Percentiles rank a stretch among this genome's conserved stretches.
Conservation (phyloP, 1,284 basidiomycete species). For the Trichosporon sp. region DNA sequence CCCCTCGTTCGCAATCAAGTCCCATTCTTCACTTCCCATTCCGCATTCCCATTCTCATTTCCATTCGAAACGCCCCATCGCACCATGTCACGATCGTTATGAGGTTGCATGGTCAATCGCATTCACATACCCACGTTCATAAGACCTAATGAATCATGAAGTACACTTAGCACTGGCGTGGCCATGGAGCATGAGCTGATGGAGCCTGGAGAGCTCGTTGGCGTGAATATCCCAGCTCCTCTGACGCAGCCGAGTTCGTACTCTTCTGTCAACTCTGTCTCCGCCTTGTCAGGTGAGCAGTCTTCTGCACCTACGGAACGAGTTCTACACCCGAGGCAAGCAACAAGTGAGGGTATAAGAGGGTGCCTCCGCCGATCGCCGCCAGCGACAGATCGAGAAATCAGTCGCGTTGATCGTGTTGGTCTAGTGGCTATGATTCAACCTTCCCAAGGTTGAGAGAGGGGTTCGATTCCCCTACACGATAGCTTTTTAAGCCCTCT, state of each 20-base stretch:
- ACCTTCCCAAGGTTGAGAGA: slow-evolving; percentile 12
- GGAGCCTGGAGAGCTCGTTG: too few species aligned
- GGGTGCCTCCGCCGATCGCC: neutral
- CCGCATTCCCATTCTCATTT: neutral
- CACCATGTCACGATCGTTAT: slow-evolving; percentile 1
- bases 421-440: slow-evolving; percentile 6
- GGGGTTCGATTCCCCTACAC: slow-evolving; percentile 10
- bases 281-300: too few species aligned
- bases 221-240: too few species aligned
- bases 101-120: slow-evolving; percentile 9
- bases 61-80: neutral
- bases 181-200: neutral
- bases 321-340: too few species aligned
- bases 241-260: too few species aligned
- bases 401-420: neutral
- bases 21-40: neutral
- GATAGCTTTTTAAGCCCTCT: neutral
- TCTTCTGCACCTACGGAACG: too few species aligned
- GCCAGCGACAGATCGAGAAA: neutral
- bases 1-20: neutral
- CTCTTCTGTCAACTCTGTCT: too few species aligned
- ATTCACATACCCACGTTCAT: slow-evolving; percentile 7
- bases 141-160: slow-evolving; percentile 11
- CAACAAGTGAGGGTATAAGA: neutral
- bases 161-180: neutral